A percentile compares a stretch with the other conserved stretches of the same genome.
These are phyloP conservation scores for Colletotrichum sp. DNA, from an alignment of 2,329 filamentous ascomycete genomes.

Conservation along the genomic window DNA sequence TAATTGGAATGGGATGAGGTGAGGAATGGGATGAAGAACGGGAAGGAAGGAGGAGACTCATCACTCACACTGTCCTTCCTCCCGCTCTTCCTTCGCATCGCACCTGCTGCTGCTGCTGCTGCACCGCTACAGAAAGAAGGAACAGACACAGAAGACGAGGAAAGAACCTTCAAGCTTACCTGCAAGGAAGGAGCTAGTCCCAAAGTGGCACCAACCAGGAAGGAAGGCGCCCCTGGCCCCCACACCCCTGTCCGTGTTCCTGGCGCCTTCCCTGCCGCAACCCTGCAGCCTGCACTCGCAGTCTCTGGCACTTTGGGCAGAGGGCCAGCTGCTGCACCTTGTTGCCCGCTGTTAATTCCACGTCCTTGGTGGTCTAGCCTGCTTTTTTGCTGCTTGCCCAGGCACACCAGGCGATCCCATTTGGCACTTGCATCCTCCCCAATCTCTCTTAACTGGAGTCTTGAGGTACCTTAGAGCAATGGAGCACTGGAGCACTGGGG, in stretches of 20 bases:
- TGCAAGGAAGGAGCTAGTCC: not conserved
- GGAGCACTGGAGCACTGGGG: not conserved
- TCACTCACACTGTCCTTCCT: not conserved
- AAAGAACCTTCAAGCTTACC: not conserved
- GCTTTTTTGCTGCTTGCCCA: not conserved
- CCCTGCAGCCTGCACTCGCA: not conserved
- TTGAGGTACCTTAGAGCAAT: no score
- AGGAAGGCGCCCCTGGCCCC: not conserved
- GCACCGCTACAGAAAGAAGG: not conserved
- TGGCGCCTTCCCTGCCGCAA: not conserved
- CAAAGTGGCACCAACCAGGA: not conserved
- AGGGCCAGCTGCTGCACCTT: not conserved
- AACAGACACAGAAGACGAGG: not conserved
- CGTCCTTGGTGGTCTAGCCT: not conserved
- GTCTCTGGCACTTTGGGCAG: not conserved
- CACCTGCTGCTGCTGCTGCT: not conserved
- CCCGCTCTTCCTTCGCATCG: not conserved
- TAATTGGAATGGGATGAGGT: not conserved
- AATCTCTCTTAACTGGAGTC: not conserved
- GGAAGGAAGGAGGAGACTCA: not conserved
- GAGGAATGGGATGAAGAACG: not conserved
- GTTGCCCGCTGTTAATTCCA: not conserved
- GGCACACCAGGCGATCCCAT: conserved; percentile 4
- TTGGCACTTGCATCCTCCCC: not conserved
- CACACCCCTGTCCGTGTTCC: not conserved